A percentile compares a stretch with the other conserved stretches of the same genome.
phyloP scores from a whole-genome alignment of 441 rosid genomes.

The Populus hybrid region DNA sequence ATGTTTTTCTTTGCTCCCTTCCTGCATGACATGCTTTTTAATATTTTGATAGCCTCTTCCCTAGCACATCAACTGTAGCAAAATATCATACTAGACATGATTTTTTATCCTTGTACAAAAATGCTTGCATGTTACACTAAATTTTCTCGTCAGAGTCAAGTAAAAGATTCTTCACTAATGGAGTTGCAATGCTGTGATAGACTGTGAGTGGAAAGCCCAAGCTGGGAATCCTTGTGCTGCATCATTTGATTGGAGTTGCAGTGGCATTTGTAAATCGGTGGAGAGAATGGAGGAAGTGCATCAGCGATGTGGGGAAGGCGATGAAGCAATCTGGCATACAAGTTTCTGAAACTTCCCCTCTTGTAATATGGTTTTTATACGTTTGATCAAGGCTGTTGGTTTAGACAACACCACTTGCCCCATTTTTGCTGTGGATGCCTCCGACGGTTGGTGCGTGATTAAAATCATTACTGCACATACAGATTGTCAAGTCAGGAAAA shows the following conservation, averaged over 20 bases:
- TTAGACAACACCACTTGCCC: conserved; percentile 29
- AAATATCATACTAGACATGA: neutral
- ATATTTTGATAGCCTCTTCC: no score
- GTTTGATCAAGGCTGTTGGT: neutral
- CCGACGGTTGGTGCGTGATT: conserved; percentile 33
- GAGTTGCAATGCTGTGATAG: conserved; percentile 29
- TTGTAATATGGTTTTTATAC: conserved; percentile 28
- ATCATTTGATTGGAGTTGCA: conserved; percentile 93
- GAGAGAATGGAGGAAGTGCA: conserved; percentile 92
- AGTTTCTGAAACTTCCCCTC: conserved; percentile 44
- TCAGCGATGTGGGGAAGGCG: conserved; percentile 88
- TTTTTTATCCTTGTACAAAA: neutral
- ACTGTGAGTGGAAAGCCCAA: conserved; percentile 94
- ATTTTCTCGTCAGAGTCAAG: neutral
- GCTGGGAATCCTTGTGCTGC: conserved; percentile 96
- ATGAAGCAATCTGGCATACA: conserved; percentile 85
- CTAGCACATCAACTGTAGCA: neutral
- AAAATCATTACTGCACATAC: conserved; percentile 38
- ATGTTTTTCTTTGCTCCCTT: neutral
- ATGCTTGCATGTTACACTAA: neutral
- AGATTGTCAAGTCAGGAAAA: conserved; percentile 20
- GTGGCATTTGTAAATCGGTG: conserved; percentile 85
- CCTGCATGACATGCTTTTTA: neutral
- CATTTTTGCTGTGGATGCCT: conserved; percentile 44
- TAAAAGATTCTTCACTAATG: conserved; percentile 1